Evolutionary conservation across 768 basidiomycete species (phyloP).

Genomic region (Calocera viscosa): DNA sequence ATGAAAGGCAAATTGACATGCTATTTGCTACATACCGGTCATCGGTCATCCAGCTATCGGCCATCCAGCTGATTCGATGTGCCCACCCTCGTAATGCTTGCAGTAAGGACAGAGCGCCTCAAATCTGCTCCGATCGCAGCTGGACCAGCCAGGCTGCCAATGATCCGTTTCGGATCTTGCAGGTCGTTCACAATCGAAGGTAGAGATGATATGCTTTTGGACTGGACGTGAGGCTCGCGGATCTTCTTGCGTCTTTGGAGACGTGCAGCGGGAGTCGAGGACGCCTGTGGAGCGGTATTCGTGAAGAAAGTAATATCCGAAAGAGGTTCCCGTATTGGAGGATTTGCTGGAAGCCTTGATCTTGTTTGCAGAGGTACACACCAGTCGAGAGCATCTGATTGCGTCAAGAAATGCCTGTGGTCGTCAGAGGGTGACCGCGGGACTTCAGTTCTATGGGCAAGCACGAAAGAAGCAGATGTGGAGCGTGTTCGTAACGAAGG

Average conservation of each 20-base stretch:
- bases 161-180: not conserved
- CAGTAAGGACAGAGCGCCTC: not conserved
- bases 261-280: not conserved
- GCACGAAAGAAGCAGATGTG: too few relatives aligned
- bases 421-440: too few relatives aligned
- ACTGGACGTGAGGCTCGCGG: not conserved
- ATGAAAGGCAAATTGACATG: too few relatives aligned
- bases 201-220: not conserved
- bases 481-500: too few relatives aligned
- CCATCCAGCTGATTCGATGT: too few relatives aligned
- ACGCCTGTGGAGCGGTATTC: not conserved
- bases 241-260: not conserved
- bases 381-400: too few relatives aligned
- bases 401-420: too few relatives aligned
- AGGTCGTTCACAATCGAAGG: not conserved
- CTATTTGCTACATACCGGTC: too few relatives aligned
- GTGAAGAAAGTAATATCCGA: not conserved
- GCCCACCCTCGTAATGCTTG: not conserved
- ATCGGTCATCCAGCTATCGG: too few relatives aligned
- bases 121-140: not conserved
- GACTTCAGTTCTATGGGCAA: too few relatives aligned
- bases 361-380: too few relatives aligned
- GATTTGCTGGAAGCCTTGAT: too few relatives aligned
- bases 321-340: not conserved
- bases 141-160: not conserved